These are phyloP conservation scores for Hypoxylon intermedium DNA, from an alignment of 495 filamentous ascomycete genomes.

Conservation along the genomic window DNA sequence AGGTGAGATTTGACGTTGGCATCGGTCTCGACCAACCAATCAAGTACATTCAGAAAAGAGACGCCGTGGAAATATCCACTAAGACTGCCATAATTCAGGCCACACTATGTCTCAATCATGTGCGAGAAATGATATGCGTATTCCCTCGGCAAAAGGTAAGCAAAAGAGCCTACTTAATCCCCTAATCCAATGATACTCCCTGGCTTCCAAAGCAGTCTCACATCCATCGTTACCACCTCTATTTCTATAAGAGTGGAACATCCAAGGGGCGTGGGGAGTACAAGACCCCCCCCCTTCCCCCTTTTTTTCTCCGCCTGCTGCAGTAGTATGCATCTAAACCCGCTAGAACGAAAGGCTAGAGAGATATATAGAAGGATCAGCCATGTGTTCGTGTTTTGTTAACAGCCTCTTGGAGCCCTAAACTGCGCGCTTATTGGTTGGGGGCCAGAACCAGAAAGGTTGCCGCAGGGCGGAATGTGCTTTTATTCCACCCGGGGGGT, in stretches of 20 bases:
- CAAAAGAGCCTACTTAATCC: conserved; percentile 30
- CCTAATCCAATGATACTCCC: conserved; percentile 40
- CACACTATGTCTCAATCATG: conserved; percentile 42
- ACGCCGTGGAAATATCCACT: conserved; percentile 30
- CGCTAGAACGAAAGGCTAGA: conserved; percentile 24
- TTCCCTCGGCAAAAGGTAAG: conserved; percentile 39
- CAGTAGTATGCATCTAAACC: conserved; percentile 33
- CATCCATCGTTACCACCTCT: conserved; percentile 34
- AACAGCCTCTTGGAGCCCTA: conserved; percentile 36
- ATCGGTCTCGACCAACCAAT: conserved; percentile 28
- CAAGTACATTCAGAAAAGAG: conserved; percentile 8
- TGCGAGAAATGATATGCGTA: conserved; percentile 45
- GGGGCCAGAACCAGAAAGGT: conserved; percentile 34
- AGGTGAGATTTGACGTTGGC: conserved; percentile 28
- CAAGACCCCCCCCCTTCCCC: conserved; percentile 9
- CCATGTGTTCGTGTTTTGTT: conserved; percentile 41
- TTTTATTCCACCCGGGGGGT: conserved; percentile 34
- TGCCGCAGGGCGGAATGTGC: conserved; percentile 35
- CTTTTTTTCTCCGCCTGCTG: conserved; percentile 8
- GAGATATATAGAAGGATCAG: conserved; percentile 29
- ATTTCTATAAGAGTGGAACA: conserved; percentile 20
- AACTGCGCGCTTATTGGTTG: conserved; percentile 40
- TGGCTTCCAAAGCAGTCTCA: conserved; percentile 25
- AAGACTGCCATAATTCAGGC: conserved; percentile 32
- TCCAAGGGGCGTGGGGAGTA: conserved; percentile 36